Base-by-base conservation (phyloP, 2,329 filamentous ascomycete species). In the Samsoniella hepiali region DNA sequence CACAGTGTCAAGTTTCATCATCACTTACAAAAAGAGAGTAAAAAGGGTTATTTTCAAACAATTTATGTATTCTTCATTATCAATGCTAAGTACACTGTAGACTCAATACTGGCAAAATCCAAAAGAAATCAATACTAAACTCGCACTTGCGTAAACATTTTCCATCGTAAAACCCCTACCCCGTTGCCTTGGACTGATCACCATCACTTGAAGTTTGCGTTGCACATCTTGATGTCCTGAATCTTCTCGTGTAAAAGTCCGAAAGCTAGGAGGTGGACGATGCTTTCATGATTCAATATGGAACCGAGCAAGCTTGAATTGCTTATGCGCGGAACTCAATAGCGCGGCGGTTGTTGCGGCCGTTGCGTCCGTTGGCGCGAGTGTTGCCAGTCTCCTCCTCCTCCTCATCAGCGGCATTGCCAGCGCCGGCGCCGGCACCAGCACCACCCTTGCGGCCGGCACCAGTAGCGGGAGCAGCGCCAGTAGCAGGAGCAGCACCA, bases 301-400 rank as follows among this genome's bases (percentile, higher is more conserved):
- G 10, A 42, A 42, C 22, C 1, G 3, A 11, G 15, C 9, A 22
- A n/a, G 8, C 6, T 44, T 32, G 36, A 3, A 7, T 51, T 47
- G 40, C 59, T 67, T 64, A 68, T 27, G 65, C 66, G 8, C 45
- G 55, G 60, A 68, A 68, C 54, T 59, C 60, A 27, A 68, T 36
- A n/a, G 63, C 66, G 15, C 67, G 64, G 58, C 67, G 34, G 50
- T 63, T 44, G 38, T 65, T 59, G 47, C 57, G 53, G 53, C 45
- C 62, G 53, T 57, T 63, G 38, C 27, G 15, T 38, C 53, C 54
- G 34, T 64, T 51, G 56, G 56, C 15, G 44, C 59, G 55, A 29
- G 42, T 40, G 11, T 56, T 62, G 45, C 53, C 66, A 38, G 54
- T 55, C 17, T 63, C 64, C 9, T 31, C 45, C 22, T 50, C 59